Conservation (phyloP, 805 yeast genomes). For the Jamesozyma spencerorum region DNA sequence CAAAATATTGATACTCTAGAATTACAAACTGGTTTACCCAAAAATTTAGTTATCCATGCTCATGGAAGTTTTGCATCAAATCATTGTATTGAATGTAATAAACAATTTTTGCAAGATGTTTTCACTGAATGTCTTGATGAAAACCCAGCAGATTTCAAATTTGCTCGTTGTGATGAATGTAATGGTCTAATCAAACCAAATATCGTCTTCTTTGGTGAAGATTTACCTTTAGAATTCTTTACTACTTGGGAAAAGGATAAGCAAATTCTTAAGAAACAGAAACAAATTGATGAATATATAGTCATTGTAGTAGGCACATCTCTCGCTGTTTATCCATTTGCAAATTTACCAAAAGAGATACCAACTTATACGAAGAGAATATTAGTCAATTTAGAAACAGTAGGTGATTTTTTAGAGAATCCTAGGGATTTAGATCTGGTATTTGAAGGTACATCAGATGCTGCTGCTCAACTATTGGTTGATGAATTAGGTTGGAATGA, state of each 20-base stretch:
- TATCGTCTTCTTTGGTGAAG: conserved; percentile 91
- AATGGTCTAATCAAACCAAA: conserved; percentile 80
- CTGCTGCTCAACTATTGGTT: conserved; percentile 46
- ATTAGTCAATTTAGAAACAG: conserved; percentile 64
- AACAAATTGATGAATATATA: conserved; percentile 39
- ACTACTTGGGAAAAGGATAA: conserved; percentile 58
- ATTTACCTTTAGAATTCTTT: conserved; percentile 64
- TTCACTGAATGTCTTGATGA: conserved; percentile 27
- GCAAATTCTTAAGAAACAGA: conserved; percentile 15
- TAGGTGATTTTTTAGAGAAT: conserved; percentile 56
- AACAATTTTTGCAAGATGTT: conserved; percentile 40
- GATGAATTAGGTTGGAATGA: conserved; percentile 54
- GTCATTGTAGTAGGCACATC: conserved; percentile 92
- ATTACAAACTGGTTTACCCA: conserved; percentile 66
- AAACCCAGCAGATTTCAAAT: conserved; percentile 15
- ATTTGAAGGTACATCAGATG: conserved; percentile 55
- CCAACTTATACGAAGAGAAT: conserved; percentile 43
- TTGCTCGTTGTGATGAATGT: conserved; percentile 51
- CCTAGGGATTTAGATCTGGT: conserved; percentile 55
- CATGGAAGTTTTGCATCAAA: conserved; percentile 88
- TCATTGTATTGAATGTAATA: conserved; percentile 71
- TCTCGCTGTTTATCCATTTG: conserved; percentile 84
- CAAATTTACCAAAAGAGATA: conserved; percentile 65
- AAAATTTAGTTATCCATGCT: conserved; percentile 69
- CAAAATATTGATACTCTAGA: conserved; percentile 93